Evolutionary conservation across 2,329 filamentous ascomycete genomes (phyloP), one percentile per base, ranked within the genome.

Genomic region (Periconia macrospinosa): DNA sequence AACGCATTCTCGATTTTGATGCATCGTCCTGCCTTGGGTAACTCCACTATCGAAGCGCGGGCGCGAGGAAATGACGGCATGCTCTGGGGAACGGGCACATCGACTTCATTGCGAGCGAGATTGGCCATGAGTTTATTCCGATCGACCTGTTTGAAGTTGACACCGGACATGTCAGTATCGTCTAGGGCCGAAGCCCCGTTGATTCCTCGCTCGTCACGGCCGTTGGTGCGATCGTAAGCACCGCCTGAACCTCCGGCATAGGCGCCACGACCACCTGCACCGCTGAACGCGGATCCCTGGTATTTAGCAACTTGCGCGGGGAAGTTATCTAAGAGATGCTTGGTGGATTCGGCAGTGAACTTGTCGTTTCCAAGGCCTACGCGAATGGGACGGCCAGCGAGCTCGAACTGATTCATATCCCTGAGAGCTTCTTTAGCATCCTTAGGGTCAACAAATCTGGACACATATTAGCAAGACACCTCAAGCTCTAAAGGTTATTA

Each of bases 341-440:
- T 89, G 77, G 91, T 96, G 77, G 92, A 94, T 80, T 97, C 94
- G 71, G 92, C 90, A 78, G 92, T 97, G 79, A 97, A 97, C 86
- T 97, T 97, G 90, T 99, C 94, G 81, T 97, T 99, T 78, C 94
- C 94, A 80, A 99, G 91, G 77, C 94, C 94, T 76, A 99, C 95
- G 73, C 94, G 92, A 75, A 99, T 97, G 60, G 92, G 92, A 74
- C 94, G 92, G 77, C 92, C 92, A 69, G 94, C 94, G 66, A 99
- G 87, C 78, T 97, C 94, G 79, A 97, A 99, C 61, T 93, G 92
- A 78, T 99, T 99, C 93, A 99, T 97, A 79, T 97, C 96, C 76
- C 97, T 92, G 60, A 99, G 82, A 57, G 94, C 95, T 75, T 96
- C 91, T 72, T 93, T 91, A 71, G 94, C 94, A 76, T 97, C 87